Percentiles rank a stretch among this genome's conserved stretches.
Evolutionary conservation across 2,329 filamentous ascomycete species (phyloP).

Genomic region (Cercospora sp.): DNA sequence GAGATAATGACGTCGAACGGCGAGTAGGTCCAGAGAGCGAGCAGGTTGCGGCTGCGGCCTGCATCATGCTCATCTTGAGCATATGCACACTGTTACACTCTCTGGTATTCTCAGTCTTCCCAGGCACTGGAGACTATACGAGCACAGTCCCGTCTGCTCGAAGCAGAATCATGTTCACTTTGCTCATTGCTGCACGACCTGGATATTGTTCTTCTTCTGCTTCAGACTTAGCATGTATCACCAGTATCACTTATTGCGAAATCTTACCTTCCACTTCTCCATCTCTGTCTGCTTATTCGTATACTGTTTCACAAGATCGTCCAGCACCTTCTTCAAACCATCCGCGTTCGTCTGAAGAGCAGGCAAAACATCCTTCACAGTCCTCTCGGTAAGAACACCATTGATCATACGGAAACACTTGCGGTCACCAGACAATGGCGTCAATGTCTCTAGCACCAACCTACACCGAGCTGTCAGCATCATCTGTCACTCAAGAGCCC

Average conservation of each 20-base stretch:
- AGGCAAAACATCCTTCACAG: slow-evolving; percentile 87
- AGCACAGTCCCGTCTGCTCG: not conserved
- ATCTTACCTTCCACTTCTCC: slow-evolving; percentile 93
- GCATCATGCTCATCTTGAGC: not conserved
- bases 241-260: not conserved
- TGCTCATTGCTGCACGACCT: slow-evolving; percentile 69
- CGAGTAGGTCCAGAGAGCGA: not conserved
- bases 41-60: not conserved
- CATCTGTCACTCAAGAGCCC: not conserved
- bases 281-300: slow-evolving; percentile 91
- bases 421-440: slow-evolving; percentile 76
- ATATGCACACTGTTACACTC: not conserved
- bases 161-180: not conserved
- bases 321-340: slow-evolving; percentile 87
- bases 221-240: slow-evolving; percentile 22
- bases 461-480: slow-evolving; percentile 49
- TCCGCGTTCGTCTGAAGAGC: slow-evolving; percentile 91
- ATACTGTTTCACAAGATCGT: slow-evolving; percentile 95
- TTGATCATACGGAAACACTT: slow-evolving; percentile 99
- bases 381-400: slow-evolving; percentile 90
- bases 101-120: not conserved
- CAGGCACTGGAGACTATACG: not conserved
- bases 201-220: slow-evolving; percentile 87
- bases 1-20: not conserved
- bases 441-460: slow-evolving; percentile 88